Conservation (phyloP, 2,329 filamentous ascomycete species). For the Endoconidiophora polonica region DNA sequence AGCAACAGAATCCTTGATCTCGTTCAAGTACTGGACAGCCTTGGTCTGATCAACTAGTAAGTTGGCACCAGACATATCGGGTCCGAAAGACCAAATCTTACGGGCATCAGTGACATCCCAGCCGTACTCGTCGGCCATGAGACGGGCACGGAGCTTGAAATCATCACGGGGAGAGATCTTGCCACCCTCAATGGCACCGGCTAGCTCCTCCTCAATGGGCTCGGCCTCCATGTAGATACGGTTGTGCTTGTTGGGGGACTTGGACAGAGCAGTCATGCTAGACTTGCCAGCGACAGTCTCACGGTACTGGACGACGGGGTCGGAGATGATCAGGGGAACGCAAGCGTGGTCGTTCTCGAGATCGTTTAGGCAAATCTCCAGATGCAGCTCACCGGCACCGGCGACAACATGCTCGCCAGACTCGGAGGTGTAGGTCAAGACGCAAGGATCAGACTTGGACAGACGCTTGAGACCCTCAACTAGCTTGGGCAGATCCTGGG, state of each 20-base stretch:
- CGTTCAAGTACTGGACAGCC: conserved; percentile 98
- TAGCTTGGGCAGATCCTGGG: conserved; percentile 97
- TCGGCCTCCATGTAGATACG: conserved; percentile 92
- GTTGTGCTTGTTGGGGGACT: conserved; percentile 99
- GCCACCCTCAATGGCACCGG: conserved; percentile 76
- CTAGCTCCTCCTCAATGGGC: conserved; percentile 83
- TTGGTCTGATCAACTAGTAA: conserved; percentile 99
- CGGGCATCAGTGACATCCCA: conserved; percentile 99
- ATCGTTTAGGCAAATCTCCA: conserved; percentile 99
- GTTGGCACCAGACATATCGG: conserved; percentile 95
- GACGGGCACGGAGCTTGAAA: conserved; percentile 94
- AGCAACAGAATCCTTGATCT: conserved; percentile 99
- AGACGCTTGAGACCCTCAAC: conserved; percentile 99
- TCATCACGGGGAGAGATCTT: conserved; percentile 93
- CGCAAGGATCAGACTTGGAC: conserved; percentile 98
- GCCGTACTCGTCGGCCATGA: conserved; percentile 89
- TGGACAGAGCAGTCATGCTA: conserved; percentile 92
- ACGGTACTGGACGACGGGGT: conserved; percentile 97
- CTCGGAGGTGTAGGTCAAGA: conserved; percentile 73
- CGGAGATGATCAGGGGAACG: conserved; percentile 93
- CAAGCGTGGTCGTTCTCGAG: conserved; percentile 98
- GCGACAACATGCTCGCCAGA: conserved; percentile 98
- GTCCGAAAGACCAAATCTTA: conserved; percentile 99
- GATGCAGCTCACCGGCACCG: conserved; percentile 96
- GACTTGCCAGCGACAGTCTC: conserved; percentile 78